A percentile compares a stretch with the other conserved stretches of the same genome.
These are phyloP conservation scores for Suhomyces choctaworum DNA, from an alignment of 1,139 yeast genomes.

Conservation along the genomic window DNA sequence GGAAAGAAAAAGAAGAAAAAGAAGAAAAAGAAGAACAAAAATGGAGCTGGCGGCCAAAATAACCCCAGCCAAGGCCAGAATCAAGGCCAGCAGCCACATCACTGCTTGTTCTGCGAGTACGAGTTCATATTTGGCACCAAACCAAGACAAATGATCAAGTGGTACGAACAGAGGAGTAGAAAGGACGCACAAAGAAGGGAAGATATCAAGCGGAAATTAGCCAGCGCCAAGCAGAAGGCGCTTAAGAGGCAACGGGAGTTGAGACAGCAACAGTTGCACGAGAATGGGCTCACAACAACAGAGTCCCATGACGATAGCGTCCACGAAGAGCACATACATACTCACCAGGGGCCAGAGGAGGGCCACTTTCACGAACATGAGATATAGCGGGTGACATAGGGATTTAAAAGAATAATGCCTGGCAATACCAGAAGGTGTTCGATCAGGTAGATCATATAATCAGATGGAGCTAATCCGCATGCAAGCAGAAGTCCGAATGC, in stretches of 20 bases:
- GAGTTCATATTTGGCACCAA: conserved; percentile 56
- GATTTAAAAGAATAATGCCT: no score
- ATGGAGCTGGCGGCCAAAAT: background rate
- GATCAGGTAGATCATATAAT: no score
- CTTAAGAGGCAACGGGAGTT: conserved; percentile 31
- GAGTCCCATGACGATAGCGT: background rate
- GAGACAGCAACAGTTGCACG: conserved; percentile 24
- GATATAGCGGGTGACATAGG: no score
- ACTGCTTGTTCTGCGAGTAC: conserved; percentile 63
- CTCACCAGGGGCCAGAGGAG: background rate
- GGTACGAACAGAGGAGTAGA: conserved; percentile 43
- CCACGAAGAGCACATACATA: background rate
- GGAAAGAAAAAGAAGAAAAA: conserved; percentile 28
- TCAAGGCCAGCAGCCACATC: conserved; percentile 8
- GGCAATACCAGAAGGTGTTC: no score
- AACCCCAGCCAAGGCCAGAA: background rate
- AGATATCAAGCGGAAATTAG: conserved; percentile 38
- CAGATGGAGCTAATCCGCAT: no score
- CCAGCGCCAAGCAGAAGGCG: conserved; percentile 40
- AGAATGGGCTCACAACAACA: conserved; percentile 1
- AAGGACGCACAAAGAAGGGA: conserved; percentile 36
- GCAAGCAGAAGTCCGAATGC: no score
- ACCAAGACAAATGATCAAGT: conserved; percentile 48
- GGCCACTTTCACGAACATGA: no score
- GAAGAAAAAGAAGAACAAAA: conserved; percentile 6